A percentile compares a stretch with the other conserved stretches of the same genome.
Conservation (phyloP, 108 stramenopile species). For the Pelagomonas calceolata region DNA sequence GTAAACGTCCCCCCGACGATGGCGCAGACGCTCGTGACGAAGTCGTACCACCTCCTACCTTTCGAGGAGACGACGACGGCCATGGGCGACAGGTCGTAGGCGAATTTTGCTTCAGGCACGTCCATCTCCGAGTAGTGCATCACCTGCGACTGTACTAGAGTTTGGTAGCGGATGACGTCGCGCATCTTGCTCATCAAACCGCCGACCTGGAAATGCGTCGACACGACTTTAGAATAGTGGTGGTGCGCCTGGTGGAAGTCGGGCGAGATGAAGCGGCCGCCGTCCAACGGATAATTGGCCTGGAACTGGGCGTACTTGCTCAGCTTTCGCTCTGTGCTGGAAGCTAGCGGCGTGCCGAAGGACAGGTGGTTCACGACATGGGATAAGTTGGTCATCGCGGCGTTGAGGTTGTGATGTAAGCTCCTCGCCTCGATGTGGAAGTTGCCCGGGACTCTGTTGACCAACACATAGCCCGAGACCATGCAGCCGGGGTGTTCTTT, state of each 20-base stretch:
- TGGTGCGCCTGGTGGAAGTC: constrained; percentile 77
- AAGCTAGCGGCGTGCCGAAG: constrained; percentile 54
- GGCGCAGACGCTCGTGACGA: constrained; percentile 82
- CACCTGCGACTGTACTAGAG: constrained; percentile 65
- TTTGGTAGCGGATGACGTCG: constrained; percentile 54
- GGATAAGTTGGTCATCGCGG: constrained; percentile 71
- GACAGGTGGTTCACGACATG: constrained; percentile 72
- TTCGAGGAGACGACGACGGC: background rate
- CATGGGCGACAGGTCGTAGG: constrained; percentile 82
- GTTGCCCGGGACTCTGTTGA: constrained; percentile 93
- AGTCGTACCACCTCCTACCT: constrained; percentile 70
- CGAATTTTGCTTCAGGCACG: constrained; percentile 73
- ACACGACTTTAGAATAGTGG: constrained; percentile 82
- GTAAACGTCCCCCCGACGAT: constrained; percentile 98
- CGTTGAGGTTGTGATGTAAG: constrained; percentile 71
- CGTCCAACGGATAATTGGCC: constrained; percentile 53
- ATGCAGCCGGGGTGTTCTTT: constrained; percentile 72
- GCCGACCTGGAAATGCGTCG: constrained; percentile 58
- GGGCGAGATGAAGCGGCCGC: constrained; percentile 52
- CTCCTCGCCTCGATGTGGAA: constrained; percentile 90
- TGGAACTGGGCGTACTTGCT: constrained; percentile 46
- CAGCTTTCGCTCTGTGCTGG: background rate
- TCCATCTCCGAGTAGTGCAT: constrained; percentile 49
- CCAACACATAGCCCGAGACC: constrained; percentile 64
- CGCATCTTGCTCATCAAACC: constrained; percentile 8